Conservation (phyloP, 257 asterid species). For the Striga asiatica region DNA sequence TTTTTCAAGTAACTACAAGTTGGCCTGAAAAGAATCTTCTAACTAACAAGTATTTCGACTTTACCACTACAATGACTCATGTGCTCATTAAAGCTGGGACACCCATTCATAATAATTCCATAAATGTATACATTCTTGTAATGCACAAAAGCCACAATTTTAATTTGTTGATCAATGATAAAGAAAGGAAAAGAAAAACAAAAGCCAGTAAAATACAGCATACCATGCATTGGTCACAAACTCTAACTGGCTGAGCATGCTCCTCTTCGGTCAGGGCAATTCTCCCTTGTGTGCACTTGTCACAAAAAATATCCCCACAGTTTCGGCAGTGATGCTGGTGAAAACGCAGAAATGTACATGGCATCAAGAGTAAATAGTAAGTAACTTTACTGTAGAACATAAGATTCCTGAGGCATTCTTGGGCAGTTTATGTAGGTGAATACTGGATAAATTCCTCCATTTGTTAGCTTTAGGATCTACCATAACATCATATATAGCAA, state of each 20-base stretch:
- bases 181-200: not conserved
- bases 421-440: not conserved
- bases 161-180: not conserved
- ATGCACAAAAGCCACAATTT: not conserved
- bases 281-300: constrained; percentile 96
- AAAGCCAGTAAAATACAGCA: constrained; percentile 10
- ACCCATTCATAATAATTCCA: constrained; percentile 2
- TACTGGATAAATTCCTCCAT: too few species aligned
- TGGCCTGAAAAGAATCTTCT: not conserved
- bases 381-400: not conserved
- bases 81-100: not conserved
- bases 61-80: not conserved
- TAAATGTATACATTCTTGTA: not conserved
- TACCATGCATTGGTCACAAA: constrained; percentile 93
- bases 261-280: constrained; percentile 68
- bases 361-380: constrained; percentile 2
- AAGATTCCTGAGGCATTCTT: not conserved
- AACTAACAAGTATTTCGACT: not conserved
- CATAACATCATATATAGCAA: too few species aligned
- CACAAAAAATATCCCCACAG: constrained; percentile 93
- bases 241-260: constrained; percentile 84
- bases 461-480: too few species aligned
- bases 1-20: not conserved
- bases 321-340: constrained; percentile 84
- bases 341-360: constrained; percentile 14